Evolutionary conservation across 2,329 filamentous ascomycete genomes (phyloP).

Genomic region (Ophiostoma quercus): DNA sequence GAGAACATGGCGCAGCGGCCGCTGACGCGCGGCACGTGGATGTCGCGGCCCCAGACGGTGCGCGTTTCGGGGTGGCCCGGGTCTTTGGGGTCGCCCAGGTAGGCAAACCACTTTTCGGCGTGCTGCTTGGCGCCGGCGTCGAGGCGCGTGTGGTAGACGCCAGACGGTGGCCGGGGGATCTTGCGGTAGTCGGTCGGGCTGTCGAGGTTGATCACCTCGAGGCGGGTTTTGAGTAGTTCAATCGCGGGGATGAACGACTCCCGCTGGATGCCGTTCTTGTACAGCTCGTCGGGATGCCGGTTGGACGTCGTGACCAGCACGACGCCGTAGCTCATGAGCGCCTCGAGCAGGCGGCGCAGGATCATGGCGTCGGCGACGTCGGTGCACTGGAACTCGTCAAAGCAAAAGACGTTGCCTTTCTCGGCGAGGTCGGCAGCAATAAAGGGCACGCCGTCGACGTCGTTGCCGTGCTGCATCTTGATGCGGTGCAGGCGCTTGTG

Average conservation of each 20-base stretch:
- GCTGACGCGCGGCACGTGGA: conserved; percentile 79
- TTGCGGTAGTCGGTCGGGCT: conserved; percentile 96
- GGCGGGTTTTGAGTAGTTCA: conserved; percentile 74
- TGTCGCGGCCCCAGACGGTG: conserved; percentile 86
- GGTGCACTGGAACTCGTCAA: conserved; percentile 98
- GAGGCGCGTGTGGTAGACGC: conserved; percentile 87
- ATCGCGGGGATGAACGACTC: conserved; percentile 95
- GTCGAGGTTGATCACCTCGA: conserved; percentile 90
- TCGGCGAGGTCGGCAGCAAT: conserved; percentile 92
- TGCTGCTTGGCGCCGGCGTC: conserved; percentile 72
- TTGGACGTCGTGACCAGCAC: conserved; percentile 95
- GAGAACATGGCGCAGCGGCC: conserved; percentile 86
- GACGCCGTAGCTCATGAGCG: conserved; percentile 92
- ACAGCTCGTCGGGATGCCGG: conserved; percentile 90
- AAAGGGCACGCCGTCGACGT: conserved; percentile 85
- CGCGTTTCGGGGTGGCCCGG: conserved; percentile 73
- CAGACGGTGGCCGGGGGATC: conserved; percentile 85
- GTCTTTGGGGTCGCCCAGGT: conserved; percentile 78
- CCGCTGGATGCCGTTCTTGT: conserved; percentile 96
- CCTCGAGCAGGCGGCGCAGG: conserved; percentile 71
- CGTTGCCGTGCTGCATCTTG: conserved; percentile 82
- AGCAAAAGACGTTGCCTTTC: conserved; percentile 80
- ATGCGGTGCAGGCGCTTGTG: conserved; percentile 85
- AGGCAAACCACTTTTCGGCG: conserved; percentile 91
- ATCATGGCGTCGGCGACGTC: conserved; percentile 99